Base-by-base conservation (phyloP, 139 green algal genomes). In the Picochlorum sp. region DNA sequence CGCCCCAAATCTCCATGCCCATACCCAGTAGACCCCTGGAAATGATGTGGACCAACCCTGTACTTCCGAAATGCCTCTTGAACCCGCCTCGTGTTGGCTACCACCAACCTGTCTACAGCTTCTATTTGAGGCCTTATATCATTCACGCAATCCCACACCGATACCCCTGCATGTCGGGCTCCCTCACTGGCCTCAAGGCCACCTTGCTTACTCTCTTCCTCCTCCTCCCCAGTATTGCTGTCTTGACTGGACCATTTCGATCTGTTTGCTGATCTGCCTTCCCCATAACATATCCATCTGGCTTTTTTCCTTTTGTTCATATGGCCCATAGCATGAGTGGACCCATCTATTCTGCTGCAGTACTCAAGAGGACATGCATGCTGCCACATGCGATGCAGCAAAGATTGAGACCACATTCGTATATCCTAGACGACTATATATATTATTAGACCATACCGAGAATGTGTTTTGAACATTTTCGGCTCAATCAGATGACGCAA, bases 11-110 rank as follows among this genome's bases (percentile, higher is more conserved):
- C 92, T 1, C 85, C 89, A 64, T 97, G 88, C 1, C 91, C 91
- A 66, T 97, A 97, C 3, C 91, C 91, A 34, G 87, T 97, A 20
- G 85, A 91, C 15, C 91, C 91, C 4, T 72, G 54, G 67, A 96
- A 97, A 69, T 97, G 90, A 69, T 97, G 89, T 0, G 86, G 85
- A 2, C 89, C 89, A 3, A 95, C 68, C n/a, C 77, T 69, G 13
- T 74, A 45, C 24, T 60, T 50, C 13, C 66, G 56, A 52, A 91
- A 87, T 0, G 87, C 87, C 32, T 58, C 38, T 61, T 90, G 89
- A 49, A 91, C 83, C 3, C 85, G 74, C 3, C 73, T 66, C 23
- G 84, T 44, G 65, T 95, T 95, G 52, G 51, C 28, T 0, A 77
- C 76, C 3, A 94, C 75, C 14, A 90, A 68, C 3, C 69, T 64